Conservation (phyloP, 306 rosid genomes). For the Casuarina glauca region DNA sequence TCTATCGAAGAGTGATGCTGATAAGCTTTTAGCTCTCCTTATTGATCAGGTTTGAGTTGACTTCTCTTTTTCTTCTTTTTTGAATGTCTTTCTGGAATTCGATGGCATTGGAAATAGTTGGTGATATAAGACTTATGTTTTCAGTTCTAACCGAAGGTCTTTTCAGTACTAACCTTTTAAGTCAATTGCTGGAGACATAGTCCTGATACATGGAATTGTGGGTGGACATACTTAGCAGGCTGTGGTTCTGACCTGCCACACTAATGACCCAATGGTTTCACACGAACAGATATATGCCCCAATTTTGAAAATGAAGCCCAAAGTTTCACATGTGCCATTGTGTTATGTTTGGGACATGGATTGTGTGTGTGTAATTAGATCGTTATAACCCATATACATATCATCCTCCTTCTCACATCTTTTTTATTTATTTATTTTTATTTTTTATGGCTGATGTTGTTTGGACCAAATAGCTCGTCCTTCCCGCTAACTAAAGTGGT, state of each 20-base stretch:
- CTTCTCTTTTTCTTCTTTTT: neutral
- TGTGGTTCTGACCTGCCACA: neutral
- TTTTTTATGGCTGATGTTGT: neutral
- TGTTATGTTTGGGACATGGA: neutral
- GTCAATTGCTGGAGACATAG: neutral
- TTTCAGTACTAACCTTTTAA: neutral
- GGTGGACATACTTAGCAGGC: neutral
- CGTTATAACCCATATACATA: too few relatives aligned
- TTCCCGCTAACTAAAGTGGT: neutral
- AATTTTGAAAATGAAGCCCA: neutral
- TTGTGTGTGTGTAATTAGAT: neutral
- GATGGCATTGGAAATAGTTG: slow-evolving; percentile 19
- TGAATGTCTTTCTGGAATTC: slow-evolving; percentile 13
- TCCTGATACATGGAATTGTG: neutral
- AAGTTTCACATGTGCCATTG: neutral
- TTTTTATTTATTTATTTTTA: slow-evolving; percentile 10
- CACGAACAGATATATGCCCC: neutral
- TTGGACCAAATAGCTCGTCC: neutral
- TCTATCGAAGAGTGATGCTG: slow-evolving; percentile 56
- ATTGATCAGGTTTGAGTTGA: slow-evolving; percentile 63
- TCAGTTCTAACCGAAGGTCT: neutral
- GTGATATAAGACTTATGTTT: slow-evolving; percentile 11
- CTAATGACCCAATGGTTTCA: neutral
- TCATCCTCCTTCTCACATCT: neutral
- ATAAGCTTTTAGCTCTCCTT: slow-evolving; percentile 71